phyloP scores from a whole-genome alignment of 2,329 filamentous ascomycete species.

The Neopestalotiopsis sp. region DNA sequence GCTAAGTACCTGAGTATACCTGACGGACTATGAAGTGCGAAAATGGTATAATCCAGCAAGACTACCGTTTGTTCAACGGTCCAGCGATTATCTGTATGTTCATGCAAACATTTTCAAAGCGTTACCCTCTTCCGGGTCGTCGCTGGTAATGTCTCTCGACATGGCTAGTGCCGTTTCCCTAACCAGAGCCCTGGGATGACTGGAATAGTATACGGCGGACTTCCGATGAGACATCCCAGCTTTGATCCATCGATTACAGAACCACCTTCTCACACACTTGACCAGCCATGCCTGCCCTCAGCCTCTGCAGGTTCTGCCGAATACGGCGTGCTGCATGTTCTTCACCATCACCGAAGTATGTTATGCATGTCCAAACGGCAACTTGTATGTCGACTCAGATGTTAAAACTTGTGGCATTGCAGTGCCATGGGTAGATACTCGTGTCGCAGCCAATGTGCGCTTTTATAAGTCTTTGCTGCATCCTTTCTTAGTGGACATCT shows the following conservation, averaged over 20 bases:
- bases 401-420: not conserved
- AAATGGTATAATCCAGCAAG: too few relatives aligned
- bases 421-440: not conserved
- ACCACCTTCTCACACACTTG: not conserved
- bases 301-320: not conserved
- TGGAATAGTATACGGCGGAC: not conserved
- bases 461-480: conserved; percentile 11
- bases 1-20: too few relatives aligned
- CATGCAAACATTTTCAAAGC: too few relatives aligned
- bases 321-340: conserved; percentile 2
- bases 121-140: not conserved
- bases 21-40: too few relatives aligned
- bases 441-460: not conserved
- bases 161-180: not conserved
- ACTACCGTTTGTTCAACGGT: too few relatives aligned
- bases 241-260: not conserved
- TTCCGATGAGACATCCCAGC: conserved; percentile 2
- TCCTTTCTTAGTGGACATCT: not conserved
- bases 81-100: too few relatives aligned
- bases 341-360: not conserved
- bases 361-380: not conserved
- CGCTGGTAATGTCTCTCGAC: not conserved
- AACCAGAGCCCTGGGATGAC: not conserved
- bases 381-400: not conserved
- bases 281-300: not conserved